These are phyloP conservation scores for Leishmania lainsoni DNA, from an alignment of 208 protist species.

Conservation along the genomic window DNA sequence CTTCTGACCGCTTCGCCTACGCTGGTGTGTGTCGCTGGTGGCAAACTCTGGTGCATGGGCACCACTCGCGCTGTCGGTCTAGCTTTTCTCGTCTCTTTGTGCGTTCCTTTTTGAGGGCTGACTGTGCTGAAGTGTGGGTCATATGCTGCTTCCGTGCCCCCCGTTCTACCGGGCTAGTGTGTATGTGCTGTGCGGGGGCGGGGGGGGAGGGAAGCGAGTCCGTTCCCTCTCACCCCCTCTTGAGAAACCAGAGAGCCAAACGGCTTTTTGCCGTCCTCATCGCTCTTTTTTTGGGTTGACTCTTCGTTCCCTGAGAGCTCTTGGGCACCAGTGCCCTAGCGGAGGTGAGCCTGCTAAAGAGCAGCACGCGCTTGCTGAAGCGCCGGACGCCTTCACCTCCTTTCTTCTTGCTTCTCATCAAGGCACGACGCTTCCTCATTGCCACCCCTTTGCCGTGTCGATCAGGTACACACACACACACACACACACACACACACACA, in stretches of 20 bases:
- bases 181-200: background rate
- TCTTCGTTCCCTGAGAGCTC: background rate
- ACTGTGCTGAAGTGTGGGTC: background rate
- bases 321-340: background rate
- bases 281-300: background rate
- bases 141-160: background rate
- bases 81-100: background rate
- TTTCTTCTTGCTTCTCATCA: background rate
- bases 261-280: background rate
- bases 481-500: background rate
- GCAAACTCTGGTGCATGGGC: background rate
- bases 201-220: background rate
- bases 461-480: background rate
- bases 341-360: background rate
- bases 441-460: background rate
- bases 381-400: too few species aligned
- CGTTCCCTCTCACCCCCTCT: background rate
- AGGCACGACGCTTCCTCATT: background rate
- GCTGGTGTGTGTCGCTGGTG: background rate
- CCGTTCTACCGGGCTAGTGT: background rate
- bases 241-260: background rate
- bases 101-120: background rate
- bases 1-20: slow-evolving; percentile 6
- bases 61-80: background rate
- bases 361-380: background rate